A percentile compares a stretch with the other conserved stretches of the same genome.
Conservation (phyloP, 768 basidiomycete species). For the Auriculariales sp. region DNA sequence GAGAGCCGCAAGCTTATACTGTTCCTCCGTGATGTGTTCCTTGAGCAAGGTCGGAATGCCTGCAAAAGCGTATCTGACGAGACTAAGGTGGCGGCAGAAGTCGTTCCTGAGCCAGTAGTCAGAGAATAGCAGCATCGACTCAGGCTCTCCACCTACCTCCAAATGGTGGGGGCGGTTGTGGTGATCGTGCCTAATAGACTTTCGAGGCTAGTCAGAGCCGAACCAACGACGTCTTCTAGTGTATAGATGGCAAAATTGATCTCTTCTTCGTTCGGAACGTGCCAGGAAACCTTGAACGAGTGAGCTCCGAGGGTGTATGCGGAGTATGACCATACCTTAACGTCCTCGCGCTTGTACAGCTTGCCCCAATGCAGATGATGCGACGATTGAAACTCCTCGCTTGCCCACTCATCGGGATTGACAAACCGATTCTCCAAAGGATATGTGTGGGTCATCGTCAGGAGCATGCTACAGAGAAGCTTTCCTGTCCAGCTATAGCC, state of each 20-base stretch:
- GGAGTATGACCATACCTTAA: conserved; percentile 33
- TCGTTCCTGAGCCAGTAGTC: conserved; percentile 35
- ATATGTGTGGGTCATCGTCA: conserved; percentile 69
- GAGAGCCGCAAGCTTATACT: conserved; percentile 24
- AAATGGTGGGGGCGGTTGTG: conserved; percentile 11
- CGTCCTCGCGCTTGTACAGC: conserved; percentile 51
- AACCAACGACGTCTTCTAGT: conserved; percentile 52
- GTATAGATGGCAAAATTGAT: conserved; percentile 60
- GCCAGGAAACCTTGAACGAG: conserved; percentile 52
- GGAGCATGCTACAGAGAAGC: conserved; percentile 52
- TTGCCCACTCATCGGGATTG: conserved; percentile 62
- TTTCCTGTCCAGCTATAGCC: conserved; percentile 75
- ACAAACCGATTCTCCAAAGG: conserved; percentile 70
- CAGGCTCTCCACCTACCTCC: conserved; percentile 1
- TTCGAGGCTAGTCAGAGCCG: conserved; percentile 42
- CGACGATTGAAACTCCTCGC: conserved; percentile 51
- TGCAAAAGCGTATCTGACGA: conserved; percentile 60
- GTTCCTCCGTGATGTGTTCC: conserved; percentile 36
- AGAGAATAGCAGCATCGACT: neutral
- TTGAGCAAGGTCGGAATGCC: conserved; percentile 56
- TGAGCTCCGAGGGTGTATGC: conserved; percentile 1
- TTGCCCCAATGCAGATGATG: conserved; percentile 76
- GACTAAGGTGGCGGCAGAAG: conserved; percentile 64
- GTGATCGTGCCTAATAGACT: conserved; percentile 36
- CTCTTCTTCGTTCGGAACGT: conserved; percentile 55